Evolutionary conservation across 2,329 filamentous ascomycete genomes (phyloP).

Genomic region (Aspergillus novoparasiticus): DNA sequence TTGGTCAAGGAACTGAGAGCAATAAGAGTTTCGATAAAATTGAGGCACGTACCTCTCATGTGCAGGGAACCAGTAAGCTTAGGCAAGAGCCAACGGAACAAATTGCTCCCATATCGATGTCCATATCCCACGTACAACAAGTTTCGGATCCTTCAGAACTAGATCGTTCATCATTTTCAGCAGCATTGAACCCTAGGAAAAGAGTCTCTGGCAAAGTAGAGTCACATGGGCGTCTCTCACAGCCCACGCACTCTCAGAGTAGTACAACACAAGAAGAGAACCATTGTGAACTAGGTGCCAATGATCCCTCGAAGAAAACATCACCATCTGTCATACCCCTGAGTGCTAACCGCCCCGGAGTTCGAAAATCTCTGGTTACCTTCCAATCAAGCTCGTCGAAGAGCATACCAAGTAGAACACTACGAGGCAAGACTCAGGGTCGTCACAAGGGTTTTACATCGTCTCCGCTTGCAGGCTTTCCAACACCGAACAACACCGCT

Average conservation of each 20-base stretch:
- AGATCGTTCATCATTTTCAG: slow-evolving; percentile 29
- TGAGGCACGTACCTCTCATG: slow-evolving; percentile 22
- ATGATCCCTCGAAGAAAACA: background rate
- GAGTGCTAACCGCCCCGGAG: background rate
- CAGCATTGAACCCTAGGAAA: slow-evolving; percentile 26
- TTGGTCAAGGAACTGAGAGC: slow-evolving; percentile 22
- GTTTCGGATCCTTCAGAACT: slow-evolving; percentile 20
- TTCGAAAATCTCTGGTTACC: background rate
- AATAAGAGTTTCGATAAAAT: slow-evolving; percentile 5
- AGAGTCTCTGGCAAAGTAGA: slow-evolving; percentile 10
- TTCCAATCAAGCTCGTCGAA: background rate
- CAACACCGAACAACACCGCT: slow-evolving; percentile 19
- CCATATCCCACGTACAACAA: slow-evolving; percentile 1
- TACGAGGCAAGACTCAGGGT: slow-evolving; percentile 15
- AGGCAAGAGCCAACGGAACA: slow-evolving; percentile 2
- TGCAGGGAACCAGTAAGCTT: background rate
- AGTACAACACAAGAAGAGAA: slow-evolving; percentile 4
- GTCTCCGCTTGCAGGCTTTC: slow-evolving; percentile 34
- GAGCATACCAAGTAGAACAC: slow-evolving; percentile 1
- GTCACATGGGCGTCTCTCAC: background rate
- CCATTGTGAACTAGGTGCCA: background rate
- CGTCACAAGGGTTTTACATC: slow-evolving; percentile 31
- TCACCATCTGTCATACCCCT: background rate
- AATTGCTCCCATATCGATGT: background rate
- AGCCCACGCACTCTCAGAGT: slow-evolving; percentile 1